A percentile compares a stretch with the other conserved stretches of the same genome.
Conservation (phyloP, 441 rosid species). For the Adansonia rubrostipa region DNA sequence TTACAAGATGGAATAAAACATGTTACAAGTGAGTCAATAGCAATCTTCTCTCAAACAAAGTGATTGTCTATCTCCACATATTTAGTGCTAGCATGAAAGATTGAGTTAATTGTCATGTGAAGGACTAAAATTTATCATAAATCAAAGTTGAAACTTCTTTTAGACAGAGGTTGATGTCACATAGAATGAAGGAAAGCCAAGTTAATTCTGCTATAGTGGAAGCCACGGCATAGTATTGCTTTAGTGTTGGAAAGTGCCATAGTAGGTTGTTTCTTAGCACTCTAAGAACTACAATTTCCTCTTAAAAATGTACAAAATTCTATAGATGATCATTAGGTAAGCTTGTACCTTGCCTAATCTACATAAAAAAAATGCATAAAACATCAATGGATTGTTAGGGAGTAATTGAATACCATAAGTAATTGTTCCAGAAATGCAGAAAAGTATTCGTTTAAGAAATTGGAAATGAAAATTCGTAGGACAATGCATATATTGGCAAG, state of each 20-base stretch:
- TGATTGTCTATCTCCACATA: background rate
- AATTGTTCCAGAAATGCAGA: background rate
- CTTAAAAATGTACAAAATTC: background rate
- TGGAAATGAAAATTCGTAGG: background rate
- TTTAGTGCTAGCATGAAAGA: background rate
- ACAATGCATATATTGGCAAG: background rate
- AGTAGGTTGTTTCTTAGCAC: background rate
- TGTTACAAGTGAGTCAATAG: no score
- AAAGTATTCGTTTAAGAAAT: background rate
- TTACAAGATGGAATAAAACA: background rate
- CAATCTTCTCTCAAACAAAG: background rate
- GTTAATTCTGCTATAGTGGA: background rate
- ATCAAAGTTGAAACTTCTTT: no score
- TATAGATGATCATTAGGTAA: background rate
- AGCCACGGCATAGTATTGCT: background rate
- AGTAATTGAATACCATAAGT: background rate
- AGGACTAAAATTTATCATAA: no score
- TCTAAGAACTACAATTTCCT: background rate
- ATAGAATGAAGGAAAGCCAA: background rate
- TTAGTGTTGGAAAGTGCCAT: background rate
- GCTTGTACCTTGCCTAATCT: background rate
- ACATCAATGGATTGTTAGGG: background rate
- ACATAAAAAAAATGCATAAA: background rate
- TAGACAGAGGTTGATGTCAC: background rate
- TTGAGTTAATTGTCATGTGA: no score